Evolutionary conservation across 768 basidiomycete species (phyloP).

Genomic region (Auriscalpium vulgare): DNA sequence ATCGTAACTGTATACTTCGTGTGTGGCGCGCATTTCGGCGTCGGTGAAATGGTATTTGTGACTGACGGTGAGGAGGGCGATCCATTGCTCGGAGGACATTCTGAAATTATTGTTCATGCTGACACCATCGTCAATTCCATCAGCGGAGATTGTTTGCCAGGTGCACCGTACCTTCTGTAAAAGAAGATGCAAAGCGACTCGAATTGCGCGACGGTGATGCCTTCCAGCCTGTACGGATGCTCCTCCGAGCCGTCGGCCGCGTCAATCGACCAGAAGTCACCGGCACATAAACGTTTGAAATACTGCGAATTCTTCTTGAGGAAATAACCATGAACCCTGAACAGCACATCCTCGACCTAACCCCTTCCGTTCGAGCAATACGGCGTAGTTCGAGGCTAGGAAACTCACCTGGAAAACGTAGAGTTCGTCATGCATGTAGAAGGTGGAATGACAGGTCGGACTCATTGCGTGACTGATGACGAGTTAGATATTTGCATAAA

Average conservation of each 20-base stretch:
- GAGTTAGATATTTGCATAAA: too few species aligned
- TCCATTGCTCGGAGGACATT: background rate
- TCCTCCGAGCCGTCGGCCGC: constrained; percentile 12
- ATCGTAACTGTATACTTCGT: constrained; percentile 1
- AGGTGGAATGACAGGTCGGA: too few species aligned
- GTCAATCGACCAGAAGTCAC: background rate
- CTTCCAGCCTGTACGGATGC: constrained; percentile 7
- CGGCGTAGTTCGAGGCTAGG: background rate
- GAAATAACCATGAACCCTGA: constrained; percentile 17
- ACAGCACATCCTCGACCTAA: constrained; percentile 17
- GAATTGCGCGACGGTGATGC: constrained; percentile 12
- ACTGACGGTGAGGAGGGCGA: constrained; percentile 1
- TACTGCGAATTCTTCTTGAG: constrained; percentile 9
- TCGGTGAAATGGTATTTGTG: constrained; percentile 3
- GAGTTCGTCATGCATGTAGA: background rate
- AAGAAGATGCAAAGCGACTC: constrained; percentile 14
- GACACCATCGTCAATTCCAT: background rate
- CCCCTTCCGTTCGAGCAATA: background rate
- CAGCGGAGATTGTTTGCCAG: background rate
- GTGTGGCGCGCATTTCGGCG: constrained; percentile 1
- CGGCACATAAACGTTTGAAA: too few species aligned
- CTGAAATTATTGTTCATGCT: background rate
- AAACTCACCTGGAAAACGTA: constrained; percentile 12
- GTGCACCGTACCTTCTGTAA: constrained; percentile 14
- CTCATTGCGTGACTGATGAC: too few species aligned